Percentiles rank a stretch among this genome's conserved stretches.
Evolutionary conservation across 768 basidiomycete species (phyloP).

Genomic region (Mycena capillaripes): DNA sequence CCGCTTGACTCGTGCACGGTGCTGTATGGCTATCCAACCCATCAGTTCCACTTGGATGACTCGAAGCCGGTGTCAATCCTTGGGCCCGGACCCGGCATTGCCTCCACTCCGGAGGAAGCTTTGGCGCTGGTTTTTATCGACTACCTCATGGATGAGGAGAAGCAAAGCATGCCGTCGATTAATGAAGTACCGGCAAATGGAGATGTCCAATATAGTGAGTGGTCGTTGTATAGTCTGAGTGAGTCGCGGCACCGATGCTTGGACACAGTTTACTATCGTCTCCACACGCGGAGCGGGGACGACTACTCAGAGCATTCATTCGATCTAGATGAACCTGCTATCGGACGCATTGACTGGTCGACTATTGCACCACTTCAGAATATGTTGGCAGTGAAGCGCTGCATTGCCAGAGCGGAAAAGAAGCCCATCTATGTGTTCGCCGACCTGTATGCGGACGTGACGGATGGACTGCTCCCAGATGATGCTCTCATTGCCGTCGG

Average conservation of each 20-base stretch:
- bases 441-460: neutral
- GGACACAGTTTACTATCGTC: conserved; percentile 1
- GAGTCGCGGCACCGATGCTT: no score
- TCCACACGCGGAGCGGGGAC: neutral
- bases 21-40: neutral
- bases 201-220: neutral
- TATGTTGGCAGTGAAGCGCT: neutral
- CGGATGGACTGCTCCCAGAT: neutral
- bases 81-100: neutral
- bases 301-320: neutral
- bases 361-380: neutral
- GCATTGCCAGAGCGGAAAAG: neutral
- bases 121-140: neutral
- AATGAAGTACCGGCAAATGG: neutral
- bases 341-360: neutral
- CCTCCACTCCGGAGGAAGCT: neutral
- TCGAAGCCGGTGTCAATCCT: neutral
- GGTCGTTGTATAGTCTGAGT: no score
- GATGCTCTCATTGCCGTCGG: neutral
- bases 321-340: neutral
- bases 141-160: neutral
- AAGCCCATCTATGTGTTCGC: neutral
- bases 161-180: neutral
- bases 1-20: neutral
- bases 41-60: neutral